These are phyloP conservation scores for Sarocladiaceae sp. DNA, from an alignment of 2,329 filamentous ascomycete genomes.

Conservation along the genomic window DNA sequence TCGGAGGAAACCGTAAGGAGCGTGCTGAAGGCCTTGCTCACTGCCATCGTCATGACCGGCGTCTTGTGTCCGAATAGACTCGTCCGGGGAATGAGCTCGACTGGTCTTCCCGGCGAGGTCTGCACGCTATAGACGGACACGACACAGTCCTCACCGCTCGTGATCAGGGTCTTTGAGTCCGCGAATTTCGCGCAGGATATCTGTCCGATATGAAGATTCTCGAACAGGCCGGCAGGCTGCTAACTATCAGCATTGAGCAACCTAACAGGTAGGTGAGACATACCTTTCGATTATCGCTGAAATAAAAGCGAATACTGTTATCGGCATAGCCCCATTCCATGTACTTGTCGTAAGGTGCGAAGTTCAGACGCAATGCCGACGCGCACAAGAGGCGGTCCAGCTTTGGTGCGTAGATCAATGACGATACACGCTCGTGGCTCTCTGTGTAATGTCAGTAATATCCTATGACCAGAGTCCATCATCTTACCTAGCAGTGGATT, in stretches of 20 bases:
- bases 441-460: constrained; percentile 27
- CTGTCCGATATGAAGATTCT: constrained; percentile 90
- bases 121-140: constrained; percentile 77
- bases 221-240: constrained; percentile 74
- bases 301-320: constrained; percentile 87
- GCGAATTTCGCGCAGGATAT: constrained; percentile 80
- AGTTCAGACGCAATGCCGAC: constrained; percentile 78
- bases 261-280: background rate
- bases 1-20: constrained; percentile 80
- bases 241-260: constrained; percentile 21
- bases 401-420: constrained; percentile 72
- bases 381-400: constrained; percentile 80
- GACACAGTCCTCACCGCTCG: constrained; percentile 87
- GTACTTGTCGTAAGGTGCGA: constrained; percentile 89
- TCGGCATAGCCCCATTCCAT: constrained; percentile 96
- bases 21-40: constrained; percentile 83
- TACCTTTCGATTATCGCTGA: constrained; percentile 74
- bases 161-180: constrained; percentile 86
- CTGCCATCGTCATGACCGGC: constrained; percentile 75
- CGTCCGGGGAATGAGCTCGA: constrained; percentile 74
- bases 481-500: constrained; percentile 67
- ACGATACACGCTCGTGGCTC: constrained; percentile 74
- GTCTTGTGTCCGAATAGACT: constrained; percentile 88
- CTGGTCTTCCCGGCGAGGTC: constrained; percentile 58
- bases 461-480: background rate